These are phyloP conservation scores for Peronospora tabacina DNA, from an alignment of 352 stramenopile genomes.

Conservation along the genomic window DNA sequence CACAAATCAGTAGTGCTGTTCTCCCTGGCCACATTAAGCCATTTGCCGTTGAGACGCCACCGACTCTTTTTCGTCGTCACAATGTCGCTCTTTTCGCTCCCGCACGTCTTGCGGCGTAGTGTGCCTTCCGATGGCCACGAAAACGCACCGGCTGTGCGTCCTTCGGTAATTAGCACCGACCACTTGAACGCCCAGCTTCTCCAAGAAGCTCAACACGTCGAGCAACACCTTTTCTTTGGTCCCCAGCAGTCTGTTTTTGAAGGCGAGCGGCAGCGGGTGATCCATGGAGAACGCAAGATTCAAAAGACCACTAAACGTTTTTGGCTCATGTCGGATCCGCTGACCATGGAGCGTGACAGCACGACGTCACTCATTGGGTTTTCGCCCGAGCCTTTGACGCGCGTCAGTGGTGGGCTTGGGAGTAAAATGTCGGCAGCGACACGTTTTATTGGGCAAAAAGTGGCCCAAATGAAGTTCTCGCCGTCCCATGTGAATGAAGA, in stretches of 20 bases:
- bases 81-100: slow-evolving; percentile 81
- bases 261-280: slow-evolving; percentile 68
- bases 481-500: slow-evolving; percentile 74
- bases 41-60: slow-evolving; percentile 15
- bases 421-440: slow-evolving; percentile 64
- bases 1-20: not conserved
- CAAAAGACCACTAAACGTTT: slow-evolving; percentile 75
- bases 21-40: slow-evolving; percentile 18
- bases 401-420: slow-evolving; percentile 29
- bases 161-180: slow-evolving; percentile 53
- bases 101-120: slow-evolving; percentile 54
- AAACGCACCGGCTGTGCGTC: slow-evolving; percentile 32
- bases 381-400: slow-evolving; percentile 34
- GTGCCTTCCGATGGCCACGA: slow-evolving; percentile 48
- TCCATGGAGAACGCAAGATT: slow-evolving; percentile 83
- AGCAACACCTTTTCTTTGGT: slow-evolving; percentile 79
- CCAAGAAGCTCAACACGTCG: slow-evolving; percentile 49
- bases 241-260: slow-evolving; percentile 67
- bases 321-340: slow-evolving; percentile 81
- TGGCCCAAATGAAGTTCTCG: slow-evolving; percentile 72
- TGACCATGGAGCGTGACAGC: slow-evolving; percentile 71
- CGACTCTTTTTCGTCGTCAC: not conserved
- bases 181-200: slow-evolving; percentile 70
- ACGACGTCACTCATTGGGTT: slow-evolving; percentile 69
- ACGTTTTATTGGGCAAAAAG: slow-evolving; percentile 72